phyloP scores from a whole-genome alignment of 805 yeast genomes.

The Candida loeiensis region DNA sequence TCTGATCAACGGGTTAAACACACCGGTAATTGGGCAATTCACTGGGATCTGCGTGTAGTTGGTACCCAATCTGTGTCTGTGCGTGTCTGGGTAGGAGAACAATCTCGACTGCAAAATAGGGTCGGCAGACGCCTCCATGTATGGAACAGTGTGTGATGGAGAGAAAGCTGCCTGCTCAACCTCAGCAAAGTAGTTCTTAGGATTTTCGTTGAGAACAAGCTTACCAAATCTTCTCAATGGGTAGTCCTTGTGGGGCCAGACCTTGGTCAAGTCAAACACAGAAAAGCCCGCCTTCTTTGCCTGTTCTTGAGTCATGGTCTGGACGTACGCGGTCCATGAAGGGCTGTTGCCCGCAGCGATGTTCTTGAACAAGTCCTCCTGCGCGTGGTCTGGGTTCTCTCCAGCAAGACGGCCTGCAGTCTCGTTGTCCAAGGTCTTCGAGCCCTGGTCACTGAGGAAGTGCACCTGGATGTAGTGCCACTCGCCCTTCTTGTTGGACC shows the following conservation, averaged over 20 bases:
- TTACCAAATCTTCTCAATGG: constrained; percentile 56
- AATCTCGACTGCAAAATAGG: constrained; percentile 75
- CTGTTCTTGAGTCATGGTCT: constrained; percentile 81
- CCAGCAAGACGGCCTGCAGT: constrained; percentile 69
- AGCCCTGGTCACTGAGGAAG: constrained; percentile 62
- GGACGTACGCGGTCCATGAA: constrained; percentile 81
- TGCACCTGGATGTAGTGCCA: constrained; percentile 81
- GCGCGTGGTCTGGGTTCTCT: constrained; percentile 77
- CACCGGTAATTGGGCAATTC: constrained; percentile 64
- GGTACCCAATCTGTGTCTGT: constrained; percentile 69
- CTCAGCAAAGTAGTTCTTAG: constrained; percentile 45
- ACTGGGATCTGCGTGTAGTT: constrained; percentile 68
- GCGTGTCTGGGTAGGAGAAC: constrained; percentile 74
- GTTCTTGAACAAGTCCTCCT: constrained; percentile 72
- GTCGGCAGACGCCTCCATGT: constrained; percentile 72
- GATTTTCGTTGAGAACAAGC: constrained; percentile 52
- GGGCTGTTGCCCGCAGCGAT: constrained; percentile 78
- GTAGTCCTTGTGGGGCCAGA: constrained; percentile 55
- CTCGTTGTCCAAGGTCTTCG: constrained; percentile 52
- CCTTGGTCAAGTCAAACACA: constrained; percentile 83
- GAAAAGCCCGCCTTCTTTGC: constrained; percentile 74
- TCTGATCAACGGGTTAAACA: constrained; percentile 65
- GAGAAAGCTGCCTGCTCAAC: constrained; percentile 61
- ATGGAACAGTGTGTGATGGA: constrained; percentile 71
- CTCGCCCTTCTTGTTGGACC: constrained; percentile 71